Percentiles rank a stretch among this genome's conserved stretches.
These are phyloP conservation scores for Arxiozyma bovina DNA, from an alignment of 1,139 yeast species.

Conservation along the genomic window DNA sequence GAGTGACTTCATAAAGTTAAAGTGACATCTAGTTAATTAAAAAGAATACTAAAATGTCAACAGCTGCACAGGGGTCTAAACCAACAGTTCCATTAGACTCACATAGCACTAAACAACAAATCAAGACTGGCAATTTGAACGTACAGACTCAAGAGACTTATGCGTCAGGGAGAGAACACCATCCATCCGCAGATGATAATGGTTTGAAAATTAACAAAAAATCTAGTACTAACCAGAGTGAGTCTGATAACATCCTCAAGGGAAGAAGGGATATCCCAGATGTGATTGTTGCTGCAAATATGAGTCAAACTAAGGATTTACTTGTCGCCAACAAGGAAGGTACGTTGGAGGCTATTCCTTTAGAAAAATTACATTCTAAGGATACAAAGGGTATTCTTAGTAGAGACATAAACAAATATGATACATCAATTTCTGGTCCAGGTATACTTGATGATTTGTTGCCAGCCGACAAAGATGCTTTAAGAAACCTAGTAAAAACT, in stretches of 20 bases:
- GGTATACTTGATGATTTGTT: slow-evolving; percentile 14
- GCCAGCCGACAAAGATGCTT: slow-evolving; percentile 9
- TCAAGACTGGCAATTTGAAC: slow-evolving; percentile 1
- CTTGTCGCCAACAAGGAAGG: slow-evolving; percentile 25
- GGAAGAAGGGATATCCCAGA: slow-evolving; percentile 4
- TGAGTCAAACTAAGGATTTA: slow-evolving; percentile 14
- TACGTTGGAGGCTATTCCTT: slow-evolving; percentile 24
- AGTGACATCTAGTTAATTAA: not conserved
- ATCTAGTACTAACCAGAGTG: not conserved
- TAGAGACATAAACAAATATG: slow-evolving; percentile 22
- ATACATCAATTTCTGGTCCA: slow-evolving; percentile 25
- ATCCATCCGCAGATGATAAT: not conserved
- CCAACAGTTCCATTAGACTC: not conserved
- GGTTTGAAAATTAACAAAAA: not conserved
- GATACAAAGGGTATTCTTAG: slow-evolving; percentile 17
- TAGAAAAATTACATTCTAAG: slow-evolving; percentile 24
- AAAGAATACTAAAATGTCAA: not conserved
- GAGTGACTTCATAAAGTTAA: not conserved
- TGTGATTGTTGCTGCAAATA: slow-evolving; percentile 22
- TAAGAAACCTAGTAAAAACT: slow-evolving; percentile 8
- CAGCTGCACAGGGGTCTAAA: not conserved
- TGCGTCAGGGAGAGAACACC: slow-evolving; percentile 9
- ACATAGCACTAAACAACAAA: not conserved
- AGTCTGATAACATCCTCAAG: not conserved
- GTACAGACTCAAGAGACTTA: slow-evolving; percentile 8